These are phyloP conservation scores for Cladorrhinum samala DNA, from an alignment of 495 filamentous ascomycete species.

Conservation along the genomic window DNA sequence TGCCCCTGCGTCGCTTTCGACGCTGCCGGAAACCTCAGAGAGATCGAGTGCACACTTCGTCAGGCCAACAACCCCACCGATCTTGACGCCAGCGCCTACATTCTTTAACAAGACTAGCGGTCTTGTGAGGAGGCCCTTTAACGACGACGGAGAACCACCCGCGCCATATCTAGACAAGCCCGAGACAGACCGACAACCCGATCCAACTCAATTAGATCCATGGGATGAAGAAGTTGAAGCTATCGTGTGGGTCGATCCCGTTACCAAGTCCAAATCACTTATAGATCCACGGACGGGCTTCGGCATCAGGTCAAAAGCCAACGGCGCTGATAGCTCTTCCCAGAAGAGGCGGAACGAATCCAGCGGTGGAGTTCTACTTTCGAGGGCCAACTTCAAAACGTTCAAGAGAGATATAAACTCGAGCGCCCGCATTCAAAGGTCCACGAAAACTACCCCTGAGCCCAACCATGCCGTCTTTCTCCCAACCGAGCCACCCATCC, in stretches of 20 bases:
- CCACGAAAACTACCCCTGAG: too few species aligned
- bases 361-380: not conserved
- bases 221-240: constrained; percentile 17
- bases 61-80: not conserved
- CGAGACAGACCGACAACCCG: not conserved
- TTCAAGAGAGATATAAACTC: too few species aligned
- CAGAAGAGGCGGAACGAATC: not conserved
- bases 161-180: not conserved
- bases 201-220: too few species aligned
- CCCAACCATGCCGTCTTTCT: constrained; percentile 32
- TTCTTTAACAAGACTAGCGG: constrained; percentile 28
- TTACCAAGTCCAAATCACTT: constrained; percentile 50
- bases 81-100: not conserved
- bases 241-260: constrained; percentile 63
- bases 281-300: constrained; percentile 29
- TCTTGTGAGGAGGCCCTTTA: constrained; percentile 34
- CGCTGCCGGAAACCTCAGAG: too few species aligned
- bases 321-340: not conserved
- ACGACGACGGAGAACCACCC: constrained; percentile 23
- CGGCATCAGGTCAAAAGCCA: constrained; percentile 6
- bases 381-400: too few species aligned
- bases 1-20: not conserved
- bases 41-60: too few species aligned
- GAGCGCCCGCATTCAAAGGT: too few species aligned
- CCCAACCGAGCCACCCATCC: constrained; percentile 32